phyloP scores from a whole-genome alignment of 2,329 filamentous ascomycete genomes.

The Trichoderma sp. region DNA sequence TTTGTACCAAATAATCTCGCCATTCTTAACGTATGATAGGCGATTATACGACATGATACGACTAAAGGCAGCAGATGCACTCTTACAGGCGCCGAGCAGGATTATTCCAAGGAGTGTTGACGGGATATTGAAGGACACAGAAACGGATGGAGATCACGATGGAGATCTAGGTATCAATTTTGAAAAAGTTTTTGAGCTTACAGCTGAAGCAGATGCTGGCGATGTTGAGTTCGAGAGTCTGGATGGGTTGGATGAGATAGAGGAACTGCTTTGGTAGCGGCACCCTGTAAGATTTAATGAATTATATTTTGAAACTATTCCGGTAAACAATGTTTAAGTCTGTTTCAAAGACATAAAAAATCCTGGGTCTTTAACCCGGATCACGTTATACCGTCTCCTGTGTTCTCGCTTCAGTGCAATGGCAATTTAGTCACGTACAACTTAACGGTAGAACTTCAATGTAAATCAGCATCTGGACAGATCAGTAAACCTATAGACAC shows the following conservation, averaged over 20 bases:
- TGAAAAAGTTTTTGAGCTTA: not conserved
- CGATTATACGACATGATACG: conserved; percentile 22
- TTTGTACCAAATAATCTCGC: conserved; percentile 20
- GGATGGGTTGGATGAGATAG: not conserved
- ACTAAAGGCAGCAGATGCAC: conserved; percentile 18
- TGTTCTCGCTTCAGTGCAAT: too few species aligned
- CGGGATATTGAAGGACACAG: not conserved
- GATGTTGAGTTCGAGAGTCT: not conserved
- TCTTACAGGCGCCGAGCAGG: conserved; percentile 13
- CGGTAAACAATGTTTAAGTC: too few species aligned
- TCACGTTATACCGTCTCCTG: too few species aligned
- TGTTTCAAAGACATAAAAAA: too few species aligned
- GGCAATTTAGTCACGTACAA: not conserved
- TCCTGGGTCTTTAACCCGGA: too few species aligned
- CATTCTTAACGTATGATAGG: conserved; percentile 24
- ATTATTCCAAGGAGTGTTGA: conserved; percentile 19
- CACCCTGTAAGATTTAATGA: not conserved
- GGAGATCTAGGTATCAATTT: not conserved
- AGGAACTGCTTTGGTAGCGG: not conserved
- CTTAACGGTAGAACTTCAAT: not conserved
- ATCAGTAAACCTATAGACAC: not conserved
- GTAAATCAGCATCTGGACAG: not conserved
- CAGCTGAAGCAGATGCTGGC: not conserved
- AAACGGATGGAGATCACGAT: not conserved
- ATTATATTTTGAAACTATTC: not conserved